These are phyloP conservation scores for Nissolia schottii DNA, from an alignment of 306 rosid species.

Conservation along the genomic window DNA sequence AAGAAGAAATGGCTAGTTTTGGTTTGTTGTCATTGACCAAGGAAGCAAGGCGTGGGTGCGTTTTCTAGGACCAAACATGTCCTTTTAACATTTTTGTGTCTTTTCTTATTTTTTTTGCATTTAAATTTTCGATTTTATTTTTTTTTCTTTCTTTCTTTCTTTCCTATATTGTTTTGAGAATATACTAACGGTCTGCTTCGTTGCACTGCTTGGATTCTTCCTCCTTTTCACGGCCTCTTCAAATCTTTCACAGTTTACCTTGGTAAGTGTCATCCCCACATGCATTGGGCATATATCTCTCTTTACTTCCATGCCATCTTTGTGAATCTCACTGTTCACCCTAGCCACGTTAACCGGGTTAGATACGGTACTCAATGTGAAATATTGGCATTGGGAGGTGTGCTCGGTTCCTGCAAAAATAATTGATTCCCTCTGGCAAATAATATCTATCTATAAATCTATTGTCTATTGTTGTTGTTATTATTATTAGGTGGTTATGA, in stretches of 20 bases:
- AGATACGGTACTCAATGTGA: constrained; percentile 12
- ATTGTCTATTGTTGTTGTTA: too few species aligned
- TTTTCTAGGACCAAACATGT: constrained; percentile 17
- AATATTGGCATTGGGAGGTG: constrained; percentile 33
- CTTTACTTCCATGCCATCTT: constrained; percentile 27
- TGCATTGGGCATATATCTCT: constrained; percentile 21
- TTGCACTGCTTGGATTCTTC: constrained; percentile 45
- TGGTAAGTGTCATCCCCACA: constrained; percentile 53
- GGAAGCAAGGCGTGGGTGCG: not conserved
- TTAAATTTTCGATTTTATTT: not conserved
- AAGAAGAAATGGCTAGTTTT: too few species aligned
- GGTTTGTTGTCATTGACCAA: constrained; percentile 5
- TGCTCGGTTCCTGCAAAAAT: constrained; percentile 31
- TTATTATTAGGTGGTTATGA: constrained; percentile 87
- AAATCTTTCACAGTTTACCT: constrained; percentile 74
- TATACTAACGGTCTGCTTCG: constrained; percentile 47
- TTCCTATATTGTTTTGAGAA: constrained; percentile 26
- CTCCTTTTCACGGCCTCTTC: constrained; percentile 37
- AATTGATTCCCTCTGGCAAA: constrained; percentile 17
- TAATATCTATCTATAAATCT: constrained; percentile 10
- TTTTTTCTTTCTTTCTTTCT: not conserved
- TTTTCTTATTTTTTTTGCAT: too few species aligned
- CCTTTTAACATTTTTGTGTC: constrained; percentile 6
- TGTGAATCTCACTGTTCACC: constrained; percentile 23
- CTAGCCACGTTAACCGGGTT: not conserved